Conservation (phyloP, 2,329 filamentous ascomycete genomes). For the Zymoseptoria crescenta region DNA sequence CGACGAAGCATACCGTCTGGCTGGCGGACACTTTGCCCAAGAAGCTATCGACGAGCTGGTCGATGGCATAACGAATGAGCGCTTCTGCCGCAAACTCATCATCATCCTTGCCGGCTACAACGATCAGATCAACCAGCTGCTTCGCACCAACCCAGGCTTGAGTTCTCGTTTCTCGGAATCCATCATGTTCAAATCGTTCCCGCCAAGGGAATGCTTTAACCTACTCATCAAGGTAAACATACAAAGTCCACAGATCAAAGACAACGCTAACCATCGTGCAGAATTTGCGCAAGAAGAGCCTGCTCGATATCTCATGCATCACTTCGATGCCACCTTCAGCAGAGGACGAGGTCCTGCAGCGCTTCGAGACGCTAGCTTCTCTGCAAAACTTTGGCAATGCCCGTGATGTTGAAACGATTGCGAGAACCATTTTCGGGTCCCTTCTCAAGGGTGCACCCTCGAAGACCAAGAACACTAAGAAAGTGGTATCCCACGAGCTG, state of each 20-base stretch:
- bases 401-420: constrained; percentile 52
- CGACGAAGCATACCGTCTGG: constrained; percentile 63
- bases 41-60: constrained; percentile 48
- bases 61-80: constrained; percentile 48
- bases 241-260: constrained; percentile 6
- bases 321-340: background rate
- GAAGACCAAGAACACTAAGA: constrained; percentile 6
- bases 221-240: constrained; percentile 34
- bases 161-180: constrained; percentile 58
- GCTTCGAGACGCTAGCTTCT: constrained; percentile 36
- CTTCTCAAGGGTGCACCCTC: constrained; percentile 21
- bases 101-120: constrained; percentile 64
- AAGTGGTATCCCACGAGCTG: constrained; percentile 21
- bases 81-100: constrained; percentile 53
- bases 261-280: background rate
- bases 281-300: constrained; percentile 13
- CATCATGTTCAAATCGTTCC: constrained; percentile 46
- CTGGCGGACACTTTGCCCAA: constrained; percentile 48
- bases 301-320: constrained; percentile 1
- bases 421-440: constrained; percentile 42
- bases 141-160: constrained; percentile 55
- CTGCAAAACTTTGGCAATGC: constrained; percentile 55
- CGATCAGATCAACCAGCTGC: constrained; percentile 55
- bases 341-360: constrained; percentile 13
- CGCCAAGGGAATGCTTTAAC: constrained; percentile 24